Percentiles rank a stretch among this genome's conserved stretches.
phyloP scores from a whole-genome alignment of 805 yeast genomes.

The Saccharomycopsis amapae region DNA sequence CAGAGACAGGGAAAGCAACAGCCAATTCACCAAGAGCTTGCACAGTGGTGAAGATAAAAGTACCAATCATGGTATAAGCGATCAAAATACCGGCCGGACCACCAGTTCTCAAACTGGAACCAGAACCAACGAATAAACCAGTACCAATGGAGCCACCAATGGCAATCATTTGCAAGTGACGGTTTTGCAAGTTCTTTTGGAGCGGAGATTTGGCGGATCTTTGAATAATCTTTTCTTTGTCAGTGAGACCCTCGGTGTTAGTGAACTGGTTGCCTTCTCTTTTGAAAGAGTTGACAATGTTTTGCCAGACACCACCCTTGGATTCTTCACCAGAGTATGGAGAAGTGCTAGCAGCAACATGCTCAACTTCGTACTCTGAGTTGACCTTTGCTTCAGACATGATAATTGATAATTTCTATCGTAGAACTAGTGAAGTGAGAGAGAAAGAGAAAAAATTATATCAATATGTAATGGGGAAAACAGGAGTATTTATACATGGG shows the following conservation, averaged over 20 bases:
- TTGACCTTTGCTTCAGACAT: conserved; percentile 22
- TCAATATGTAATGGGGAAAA: too few species aligned
- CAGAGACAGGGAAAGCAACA: conserved; percentile 46
- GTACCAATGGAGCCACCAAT: conserved; percentile 71
- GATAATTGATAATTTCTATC: too few species aligned
- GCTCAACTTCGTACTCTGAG: conserved; percentile 20
- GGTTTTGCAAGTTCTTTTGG: conserved; percentile 43
- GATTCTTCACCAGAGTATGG: too few species aligned
- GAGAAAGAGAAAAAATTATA: too few species aligned
- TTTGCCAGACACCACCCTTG: neutral
- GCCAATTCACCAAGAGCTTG: conserved; percentile 51
- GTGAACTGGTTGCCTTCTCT: conserved; percentile 28
- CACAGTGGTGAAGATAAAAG: conserved; percentile 50
- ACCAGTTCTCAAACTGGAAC: conserved; percentile 48
- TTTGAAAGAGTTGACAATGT: conserved; percentile 38
- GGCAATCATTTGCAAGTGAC: conserved; percentile 62
- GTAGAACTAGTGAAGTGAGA: too few species aligned
- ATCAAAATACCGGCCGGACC: conserved; percentile 62
- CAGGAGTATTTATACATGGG: too few species aligned
- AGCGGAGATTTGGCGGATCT: conserved; percentile 46
- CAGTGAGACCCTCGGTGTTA: conserved; percentile 28
- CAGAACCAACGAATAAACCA: conserved; percentile 62
- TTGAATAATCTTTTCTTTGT: conserved; percentile 33
- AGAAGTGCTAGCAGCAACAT: conserved; percentile 18
- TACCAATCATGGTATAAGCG: conserved; percentile 46